Base-by-base conservation (phyloP, 176 grass and related monocot species). In the Phoenix roebelenii region DNA sequence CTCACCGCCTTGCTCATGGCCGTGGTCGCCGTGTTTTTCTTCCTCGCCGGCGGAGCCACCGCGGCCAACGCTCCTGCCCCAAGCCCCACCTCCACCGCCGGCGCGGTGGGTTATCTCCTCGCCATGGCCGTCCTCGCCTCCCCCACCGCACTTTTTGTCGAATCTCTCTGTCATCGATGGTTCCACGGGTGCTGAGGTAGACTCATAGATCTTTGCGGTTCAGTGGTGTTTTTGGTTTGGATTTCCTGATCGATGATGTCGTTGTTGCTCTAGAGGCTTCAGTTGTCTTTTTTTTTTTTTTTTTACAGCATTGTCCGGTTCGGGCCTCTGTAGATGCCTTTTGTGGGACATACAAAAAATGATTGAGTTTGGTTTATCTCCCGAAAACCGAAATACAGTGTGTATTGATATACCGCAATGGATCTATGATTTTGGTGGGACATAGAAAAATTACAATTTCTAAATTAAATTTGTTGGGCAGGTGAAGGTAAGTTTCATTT, bases 31-130 rank as follows among this genome's bases (percentile, higher is more conserved):
- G 52, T 66, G 60, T 50, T 69, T 22, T 20, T 20, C 0, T 70
- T 59, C 51, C 74, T 95, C 23, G 77, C 74, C 0, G 68, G 63
- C 32, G 57, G 35, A 25, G 80, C 71, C 2, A 12, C 73, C 49
- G 90, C 86, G 15, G 78, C 83, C 57, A 86, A 95, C 1, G 76
- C 50, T 50, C 86, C 90, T 1, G 77, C 90, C 20, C 90, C 90
- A n/a, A 84, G 79, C 71, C 90, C 90, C 17, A 79, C 86, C 25
- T 84, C 90, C 17, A 76, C 59, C 0, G 60, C 80, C 18, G 24
- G 64, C 0, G 49, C 74, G 7, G 4, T 78, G 64, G 76, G 77
- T 44, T 68, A 76, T 1, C 82, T 67, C 1, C 15, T 90, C 4
- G 23, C 64, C 56, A 63, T 74, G 18, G 82, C 80, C 50, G 22